These are phyloP conservation scores for Aspergillus diversus DNA, from an alignment of 495 filamentous ascomycete genomes.

Conservation along the genomic window DNA sequence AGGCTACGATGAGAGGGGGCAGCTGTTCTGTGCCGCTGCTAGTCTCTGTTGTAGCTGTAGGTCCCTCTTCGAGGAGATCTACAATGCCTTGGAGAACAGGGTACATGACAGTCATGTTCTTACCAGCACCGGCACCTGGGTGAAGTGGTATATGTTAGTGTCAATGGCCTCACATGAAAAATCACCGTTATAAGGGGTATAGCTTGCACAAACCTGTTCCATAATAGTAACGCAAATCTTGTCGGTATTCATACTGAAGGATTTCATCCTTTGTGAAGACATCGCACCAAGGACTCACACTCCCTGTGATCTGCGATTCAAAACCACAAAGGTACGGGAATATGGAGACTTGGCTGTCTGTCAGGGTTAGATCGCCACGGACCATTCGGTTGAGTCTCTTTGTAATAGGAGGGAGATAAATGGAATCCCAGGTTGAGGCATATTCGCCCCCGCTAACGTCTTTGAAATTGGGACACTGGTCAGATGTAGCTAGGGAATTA, in stretches of 20 bases:
- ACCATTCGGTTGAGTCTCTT: conserved; percentile 53
- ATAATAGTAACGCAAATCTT: conserved; percentile 64
- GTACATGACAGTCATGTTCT: conserved; percentile 21
- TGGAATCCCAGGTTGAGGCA: conserved; percentile 43
- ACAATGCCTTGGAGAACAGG: conserved; percentile 43
- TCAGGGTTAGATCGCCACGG: conserved; percentile 52
- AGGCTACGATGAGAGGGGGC: conserved; percentile 54
- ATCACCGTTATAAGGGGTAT: neutral
- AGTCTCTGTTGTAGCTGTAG: conserved; percentile 38
- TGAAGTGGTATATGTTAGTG: neutral
- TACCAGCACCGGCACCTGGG: conserved; percentile 47
- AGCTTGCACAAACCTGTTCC: conserved; percentile 30
- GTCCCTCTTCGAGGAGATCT: conserved; percentile 48
- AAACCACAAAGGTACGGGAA: conserved; percentile 66
- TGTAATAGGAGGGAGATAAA: conserved; percentile 55
- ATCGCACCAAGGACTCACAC: conserved; percentile 55
- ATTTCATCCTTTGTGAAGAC: conserved; percentile 57
- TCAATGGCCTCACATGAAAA: neutral
- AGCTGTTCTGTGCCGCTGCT: conserved; percentile 43
- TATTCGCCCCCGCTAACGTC: conserved; percentile 46
- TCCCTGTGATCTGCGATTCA: conserved; percentile 61
- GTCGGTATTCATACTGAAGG: conserved; percentile 58
- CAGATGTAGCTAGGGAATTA: conserved; percentile 59
- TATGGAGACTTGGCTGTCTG: conserved; percentile 49
- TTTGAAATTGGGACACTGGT: conserved; percentile 56